phyloP scores from a whole-genome alignment of 1,284 basidiomycete genomes.

The Tilletia setariae region DNA sequence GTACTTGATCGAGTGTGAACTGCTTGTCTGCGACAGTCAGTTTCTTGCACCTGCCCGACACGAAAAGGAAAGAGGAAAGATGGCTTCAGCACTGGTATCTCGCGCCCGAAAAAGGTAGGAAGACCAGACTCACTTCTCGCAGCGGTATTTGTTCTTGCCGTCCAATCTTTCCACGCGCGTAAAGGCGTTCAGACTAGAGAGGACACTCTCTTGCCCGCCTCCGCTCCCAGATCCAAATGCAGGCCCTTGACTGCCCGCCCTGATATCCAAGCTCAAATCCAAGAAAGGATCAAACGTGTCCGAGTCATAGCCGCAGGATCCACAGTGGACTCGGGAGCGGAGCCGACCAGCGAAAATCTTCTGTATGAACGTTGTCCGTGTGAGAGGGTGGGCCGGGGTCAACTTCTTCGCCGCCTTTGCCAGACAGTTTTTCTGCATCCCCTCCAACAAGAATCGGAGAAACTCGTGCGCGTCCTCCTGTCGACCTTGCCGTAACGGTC shows the following conservation, averaged over 20 bases:
- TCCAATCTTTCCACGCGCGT: conserved; percentile 76
- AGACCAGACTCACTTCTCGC: conserved; percentile 75
- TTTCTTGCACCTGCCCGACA: conserved; percentile 71
- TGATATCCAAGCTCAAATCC: conserved; percentile 65
- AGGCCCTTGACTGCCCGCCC: conserved; percentile 8
- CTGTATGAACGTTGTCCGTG: conserved; percentile 80
- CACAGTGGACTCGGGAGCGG: conserved; percentile 88
- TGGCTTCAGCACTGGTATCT: not conserved
- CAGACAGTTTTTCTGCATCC: conserved; percentile 79
- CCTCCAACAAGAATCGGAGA: conserved; percentile 88
- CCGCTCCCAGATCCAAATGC: not conserved
- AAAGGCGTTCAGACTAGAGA: conserved; percentile 77
- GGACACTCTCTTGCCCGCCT: conserved; percentile 60
- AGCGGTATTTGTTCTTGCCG: conserved; percentile 95
- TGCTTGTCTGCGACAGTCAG: conserved; percentile 80
- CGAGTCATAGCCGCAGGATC: conserved; percentile 76
- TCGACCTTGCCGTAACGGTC: conserved; percentile 80
- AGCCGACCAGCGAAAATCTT: conserved; percentile 87
- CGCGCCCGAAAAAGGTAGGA: not conserved
- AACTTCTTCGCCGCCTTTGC: conserved; percentile 69
- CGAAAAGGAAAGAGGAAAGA: not conserved
- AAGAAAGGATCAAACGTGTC: conserved; percentile 96
- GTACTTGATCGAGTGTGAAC: conserved; percentile 82
- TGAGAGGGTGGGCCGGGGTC: conserved; percentile 20
- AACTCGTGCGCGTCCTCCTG: conserved; percentile 99